A percentile compares a stretch with the other conserved stretches of the same genome.
Evolutionary conservation across 2,329 filamentous ascomycete species (phyloP).

Genomic region (Botrytis galanthina): DNA sequence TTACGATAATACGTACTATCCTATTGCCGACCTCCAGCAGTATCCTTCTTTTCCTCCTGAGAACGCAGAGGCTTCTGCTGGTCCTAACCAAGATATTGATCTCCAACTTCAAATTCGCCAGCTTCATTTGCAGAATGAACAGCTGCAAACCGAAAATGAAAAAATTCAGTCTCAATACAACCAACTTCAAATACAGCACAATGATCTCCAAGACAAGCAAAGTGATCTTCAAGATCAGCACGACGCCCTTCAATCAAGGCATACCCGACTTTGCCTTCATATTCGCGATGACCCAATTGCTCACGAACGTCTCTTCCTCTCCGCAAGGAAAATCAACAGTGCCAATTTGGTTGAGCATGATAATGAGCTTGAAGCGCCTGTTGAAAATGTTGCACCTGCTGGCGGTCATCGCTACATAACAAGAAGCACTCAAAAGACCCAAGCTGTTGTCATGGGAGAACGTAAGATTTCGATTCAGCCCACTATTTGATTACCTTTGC

Average conservation of each 20-base stretch:
- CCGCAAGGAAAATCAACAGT: rapidly evolving
- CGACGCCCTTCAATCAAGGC: not conserved
- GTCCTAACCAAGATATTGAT: not conserved
- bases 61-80: not conserved
- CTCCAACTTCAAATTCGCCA: not conserved
- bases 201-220: not conserved
- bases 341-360: not conserved
- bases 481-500: not conserved
- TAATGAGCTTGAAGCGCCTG: not conserved
- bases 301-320: rapidly evolving
- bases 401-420: no score
- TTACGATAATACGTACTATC: not conserved
- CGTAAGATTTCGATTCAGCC: not conserved
- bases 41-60: not conserved
- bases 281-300: not conserved
- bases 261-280: not conserved
- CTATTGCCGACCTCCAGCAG: no score
- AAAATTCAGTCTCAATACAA: not conserved
- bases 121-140: not conserved
- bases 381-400: not conserved
- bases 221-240: not conserved
- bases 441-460: not conserved
- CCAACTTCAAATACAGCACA: not conserved
- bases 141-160: not conserved
- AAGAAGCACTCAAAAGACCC: no score